These are phyloP conservation scores for Aspergillus bombycis DNA, from an alignment of 2,329 filamentous ascomycete species.

Conservation along the genomic window DNA sequence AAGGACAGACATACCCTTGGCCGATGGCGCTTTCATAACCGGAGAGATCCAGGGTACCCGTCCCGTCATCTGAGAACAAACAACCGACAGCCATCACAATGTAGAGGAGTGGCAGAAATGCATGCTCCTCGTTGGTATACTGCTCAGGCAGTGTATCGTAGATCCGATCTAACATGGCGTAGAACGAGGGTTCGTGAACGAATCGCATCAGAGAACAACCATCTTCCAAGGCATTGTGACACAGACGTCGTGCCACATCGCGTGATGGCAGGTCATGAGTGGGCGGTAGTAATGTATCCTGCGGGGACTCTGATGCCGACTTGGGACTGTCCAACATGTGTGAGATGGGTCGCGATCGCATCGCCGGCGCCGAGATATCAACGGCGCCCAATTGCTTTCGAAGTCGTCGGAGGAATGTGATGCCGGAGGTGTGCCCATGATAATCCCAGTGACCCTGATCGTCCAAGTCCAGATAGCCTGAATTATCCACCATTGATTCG, in stretches of 20 bases:
- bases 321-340: slow-evolving; percentile 71
- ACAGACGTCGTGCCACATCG: slow-evolving; percentile 59
- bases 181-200: slow-evolving; percentile 81
- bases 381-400: slow-evolving; percentile 78
- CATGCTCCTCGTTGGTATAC: slow-evolving; percentile 66
- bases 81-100: slow-evolving; percentile 72
- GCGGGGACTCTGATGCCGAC: slow-evolving; percentile 66
- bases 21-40: slow-evolving; percentile 56
- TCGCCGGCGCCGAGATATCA: slow-evolving; percentile 60
- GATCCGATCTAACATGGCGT: slow-evolving; percentile 73
- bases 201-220: slow-evolving; percentile 68
- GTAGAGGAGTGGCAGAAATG: slow-evolving; percentile 72
- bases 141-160: slow-evolving; percentile 70
- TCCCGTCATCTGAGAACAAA: slow-evolving; percentile 66
- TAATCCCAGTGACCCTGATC: slow-evolving; percentile 94
- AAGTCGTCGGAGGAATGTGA: slow-evolving; percentile 85
- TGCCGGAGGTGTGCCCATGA: slow-evolving; percentile 87
- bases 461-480: slow-evolving; percentile 87
- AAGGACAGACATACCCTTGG: slow-evolving; percentile 53
- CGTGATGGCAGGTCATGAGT: slow-evolving; percentile 71
- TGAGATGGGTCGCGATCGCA: slow-evolving; percentile 54
- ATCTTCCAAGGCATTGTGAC: slow-evolving; percentile 64
- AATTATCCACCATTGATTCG: slow-evolving; percentile 92
- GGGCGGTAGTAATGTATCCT: slow-evolving; percentile 56
- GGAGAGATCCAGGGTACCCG: slow-evolving; percentile 51